Conservation (phyloP, 2,329 filamentous ascomycete genomes). For the Fusarium foetens region DNA sequence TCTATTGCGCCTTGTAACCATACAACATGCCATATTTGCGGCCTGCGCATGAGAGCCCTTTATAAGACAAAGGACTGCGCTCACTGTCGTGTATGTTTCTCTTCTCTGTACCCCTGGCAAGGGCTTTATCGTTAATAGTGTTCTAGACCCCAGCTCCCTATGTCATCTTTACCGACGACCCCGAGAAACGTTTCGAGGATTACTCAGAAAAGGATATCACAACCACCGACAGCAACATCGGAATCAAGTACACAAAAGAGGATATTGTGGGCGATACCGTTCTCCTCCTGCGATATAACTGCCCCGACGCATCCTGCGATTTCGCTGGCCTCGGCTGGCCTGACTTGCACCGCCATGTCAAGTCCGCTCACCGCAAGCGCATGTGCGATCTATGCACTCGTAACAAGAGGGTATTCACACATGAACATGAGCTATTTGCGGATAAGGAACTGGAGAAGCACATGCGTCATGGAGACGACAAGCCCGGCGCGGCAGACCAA, state of each 20-base stretch:
- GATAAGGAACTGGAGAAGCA: slow-evolving; percentile 83
- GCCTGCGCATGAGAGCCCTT: slow-evolving; percentile 86
- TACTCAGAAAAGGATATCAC: slow-evolving; percentile 79
- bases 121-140: slow-evolving; percentile 33
- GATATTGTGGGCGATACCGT: slow-evolving; percentile 93
- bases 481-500: slow-evolving; percentile 88
- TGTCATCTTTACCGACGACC: slow-evolving; percentile 92
- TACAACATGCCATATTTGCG: slow-evolving; percentile 95
- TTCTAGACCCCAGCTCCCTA: slow-evolving; percentile 73
- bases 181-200: slow-evolving; percentile 85
- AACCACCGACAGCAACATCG: slow-evolving; percentile 83
- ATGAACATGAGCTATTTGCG: slow-evolving; percentile 94
- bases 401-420: slow-evolving; percentile 98
- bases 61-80: slow-evolving; percentile 97
- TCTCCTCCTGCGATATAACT: slow-evolving; percentile 91
- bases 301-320: slow-evolving; percentile 82
- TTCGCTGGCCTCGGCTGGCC: slow-evolving; percentile 78
- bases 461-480: slow-evolving; percentile 90
- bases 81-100: slow-evolving; percentile 82
- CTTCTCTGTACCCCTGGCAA: background rate
- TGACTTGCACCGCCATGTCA: slow-evolving; percentile 78
- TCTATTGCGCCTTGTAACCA: slow-evolving; percentile 96
- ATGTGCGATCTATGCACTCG: slow-evolving; percentile 92
- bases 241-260: slow-evolving; percentile 88
- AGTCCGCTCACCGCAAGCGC: slow-evolving; percentile 81